Evolutionary conservation across 2,329 filamentous ascomycete species (phyloP).

Genomic region (Fusarium chlamydosporum): DNA sequence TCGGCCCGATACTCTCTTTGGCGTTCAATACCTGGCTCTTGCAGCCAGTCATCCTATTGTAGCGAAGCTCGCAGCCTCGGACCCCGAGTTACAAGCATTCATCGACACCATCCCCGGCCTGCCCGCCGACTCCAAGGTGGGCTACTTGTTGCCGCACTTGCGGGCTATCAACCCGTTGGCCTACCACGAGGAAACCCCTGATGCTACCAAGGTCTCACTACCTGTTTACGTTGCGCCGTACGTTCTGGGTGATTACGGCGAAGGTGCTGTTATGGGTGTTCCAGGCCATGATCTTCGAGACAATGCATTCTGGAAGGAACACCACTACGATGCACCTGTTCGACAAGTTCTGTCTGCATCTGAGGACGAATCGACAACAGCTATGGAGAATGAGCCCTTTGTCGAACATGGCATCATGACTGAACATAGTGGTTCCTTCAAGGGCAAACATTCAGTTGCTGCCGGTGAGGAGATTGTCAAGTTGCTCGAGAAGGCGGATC

Average conservation of each 20-base stretch:
- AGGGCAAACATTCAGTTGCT: conserved; percentile 73
- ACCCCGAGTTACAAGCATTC: conserved; percentile 76
- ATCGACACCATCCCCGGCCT: conserved; percentile 72
- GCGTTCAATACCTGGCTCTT: conserved; percentile 86
- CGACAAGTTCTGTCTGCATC: conserved; percentile 72
- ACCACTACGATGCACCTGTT: conserved; percentile 72
- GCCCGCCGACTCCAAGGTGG: conserved; percentile 71
- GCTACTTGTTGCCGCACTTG: conserved; percentile 75
- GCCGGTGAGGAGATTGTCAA: conserved; percentile 73
- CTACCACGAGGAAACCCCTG: conserved; percentile 65
- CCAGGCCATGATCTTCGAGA: conserved; percentile 87
- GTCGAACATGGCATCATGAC: conserved; percentile 77
- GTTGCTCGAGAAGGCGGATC: conserved; percentile 66
- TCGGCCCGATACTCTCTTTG: conserved; percentile 87
- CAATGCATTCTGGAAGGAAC: conserved; percentile 82
- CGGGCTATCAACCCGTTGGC: conserved; percentile 76
- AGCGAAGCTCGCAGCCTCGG: conserved; percentile 68
- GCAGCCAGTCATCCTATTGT: conserved; percentile 81
- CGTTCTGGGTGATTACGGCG: conserved; percentile 86
- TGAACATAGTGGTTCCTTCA: conserved; percentile 73
- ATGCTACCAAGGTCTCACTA: conserved; percentile 68
- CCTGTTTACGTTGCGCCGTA: conserved; percentile 88
- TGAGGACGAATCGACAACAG: conserved; percentile 62
- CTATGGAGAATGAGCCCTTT: conserved; percentile 67
- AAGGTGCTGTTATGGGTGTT: conserved; percentile 92